Conservation (phyloP, 805 yeast species). For the Metahyphopichia silvanorum region DNA sequence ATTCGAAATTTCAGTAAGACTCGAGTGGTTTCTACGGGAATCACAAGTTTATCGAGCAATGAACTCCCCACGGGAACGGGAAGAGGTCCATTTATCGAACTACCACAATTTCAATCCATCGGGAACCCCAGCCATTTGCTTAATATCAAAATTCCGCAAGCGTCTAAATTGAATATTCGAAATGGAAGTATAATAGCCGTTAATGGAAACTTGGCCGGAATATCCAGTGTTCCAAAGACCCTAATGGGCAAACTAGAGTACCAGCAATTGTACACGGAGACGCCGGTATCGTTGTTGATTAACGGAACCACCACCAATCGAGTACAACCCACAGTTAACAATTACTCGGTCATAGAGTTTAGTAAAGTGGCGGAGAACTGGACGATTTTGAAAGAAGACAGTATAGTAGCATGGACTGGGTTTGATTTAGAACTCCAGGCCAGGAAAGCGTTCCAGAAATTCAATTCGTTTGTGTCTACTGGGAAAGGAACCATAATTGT, state of each 20-base stretch:
- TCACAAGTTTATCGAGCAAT: conserved; percentile 9
- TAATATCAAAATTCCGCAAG: conserved; percentile 42
- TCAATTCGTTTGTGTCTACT: conserved; percentile 19
- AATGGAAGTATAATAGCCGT: conserved; percentile 41
- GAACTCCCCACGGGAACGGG: conserved; percentile 38
- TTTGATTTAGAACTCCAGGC: conserved; percentile 24
- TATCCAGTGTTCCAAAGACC: conserved; percentile 11
- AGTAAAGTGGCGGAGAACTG: conserved; percentile 39
- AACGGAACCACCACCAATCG: conserved; percentile 27
- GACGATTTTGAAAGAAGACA: conserved; percentile 34
- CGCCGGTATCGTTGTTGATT: conserved; percentile 19
- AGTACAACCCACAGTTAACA: conserved; percentile 3
- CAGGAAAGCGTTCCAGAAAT: conserved; percentile 13
- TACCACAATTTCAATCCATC: conserved; percentile 39
- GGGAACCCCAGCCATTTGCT: conserved; percentile 38
- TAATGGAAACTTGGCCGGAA: conserved; percentile 36
- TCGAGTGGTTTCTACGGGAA: too few species aligned
- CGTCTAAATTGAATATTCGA: conserved; percentile 33
- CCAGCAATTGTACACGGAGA: conserved; percentile 10
- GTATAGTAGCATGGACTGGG: conserved; percentile 49
- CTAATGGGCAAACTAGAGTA: conserved; percentile 5
- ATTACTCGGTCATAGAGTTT: conserved; percentile 35
- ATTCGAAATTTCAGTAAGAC: too few species aligned
- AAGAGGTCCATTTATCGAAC: conserved; percentile 43
- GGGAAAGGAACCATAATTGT: conserved; percentile 43